Evolutionary conservation across 306 rosid genomes (phyloP), one percentile per base, ranked within the genome.

Genomic region (Chamaecrista fasciculata): DNA sequence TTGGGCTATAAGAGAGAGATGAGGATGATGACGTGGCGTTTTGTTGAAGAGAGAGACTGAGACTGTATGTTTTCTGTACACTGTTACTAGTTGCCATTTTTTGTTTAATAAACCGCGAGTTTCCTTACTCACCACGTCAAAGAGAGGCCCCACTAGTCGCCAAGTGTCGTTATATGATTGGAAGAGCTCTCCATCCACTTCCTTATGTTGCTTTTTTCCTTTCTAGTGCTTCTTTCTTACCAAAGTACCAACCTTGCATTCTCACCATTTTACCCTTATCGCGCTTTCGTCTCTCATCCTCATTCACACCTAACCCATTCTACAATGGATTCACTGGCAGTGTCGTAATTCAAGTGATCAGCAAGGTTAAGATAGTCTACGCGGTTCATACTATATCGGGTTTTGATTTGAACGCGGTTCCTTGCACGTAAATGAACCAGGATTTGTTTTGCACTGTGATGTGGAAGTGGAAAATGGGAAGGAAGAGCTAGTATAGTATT

Each of bases 351-450:
- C 16, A n/a, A 1, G 0, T 0, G 0, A 33, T 62, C 28, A 4
- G 0, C 18, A 12, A 76, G 82, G 87, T 66, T 53, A 67, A 57
- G 7, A 58, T n/a, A 62, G 7, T 9, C 1, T 3, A 74, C 89
- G 58, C 85, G 86, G 82, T 33, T 39, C 59, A 70, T 78, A 71
- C 89, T 56, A n/a, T n/a, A n/a, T n/a, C n/a, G n/a, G n/a, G n/a
- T n/a, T 23, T 71, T 81, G 46, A 26, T 76, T 66, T 25, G 53
- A 79, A 78, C 86, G 76, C 88, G 88, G 77, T 78, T 55, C 37
- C 47, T 49, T 2, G 1, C 12, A 21, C 60, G 43, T 24, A 16
- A 72, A 6, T 14, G 55, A 16, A 18, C 26, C 23, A 42, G 58
- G 20, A 10, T 0, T 15, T 48, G 20, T n/a, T 0, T 15, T 0